Percentiles rank a stretch among this genome's conserved stretches.
Conservation (phyloP, 495 filamentous ascomycete genomes). For the Xylaria venustula region DNA sequence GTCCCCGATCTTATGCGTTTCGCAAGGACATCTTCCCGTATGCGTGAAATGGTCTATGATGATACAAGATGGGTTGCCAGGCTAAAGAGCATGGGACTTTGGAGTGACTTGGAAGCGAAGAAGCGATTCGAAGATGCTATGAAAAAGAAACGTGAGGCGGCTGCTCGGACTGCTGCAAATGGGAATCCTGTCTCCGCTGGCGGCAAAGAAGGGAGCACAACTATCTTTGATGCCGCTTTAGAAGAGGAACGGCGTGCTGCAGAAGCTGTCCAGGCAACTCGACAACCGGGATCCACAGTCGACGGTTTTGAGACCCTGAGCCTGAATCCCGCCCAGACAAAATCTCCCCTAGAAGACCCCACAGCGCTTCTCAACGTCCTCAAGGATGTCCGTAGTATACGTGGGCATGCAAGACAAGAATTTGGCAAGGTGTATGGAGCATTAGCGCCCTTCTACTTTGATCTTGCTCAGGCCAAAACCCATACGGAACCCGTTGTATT, state of each 20-base stretch:
- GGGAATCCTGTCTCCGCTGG: constrained; percentile 17
- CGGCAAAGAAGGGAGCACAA: constrained; percentile 39
- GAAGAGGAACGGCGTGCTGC: constrained; percentile 52
- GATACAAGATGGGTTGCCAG: constrained; percentile 91
- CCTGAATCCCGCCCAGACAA: constrained; percentile 32
- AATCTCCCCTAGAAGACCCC: constrained; percentile 49
- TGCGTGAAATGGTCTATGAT: constrained; percentile 99
- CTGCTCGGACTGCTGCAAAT: constrained; percentile 22
- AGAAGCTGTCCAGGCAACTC: constrained; percentile 15
- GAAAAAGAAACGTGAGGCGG: constrained; percentile 61
- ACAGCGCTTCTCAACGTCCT: constrained; percentile 64
- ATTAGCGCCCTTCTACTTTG: constrained; percentile 82
- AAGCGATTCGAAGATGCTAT: constrained; percentile 72
- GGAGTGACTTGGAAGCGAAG: constrained; percentile 87
- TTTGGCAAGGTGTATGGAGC: constrained; percentile 89
- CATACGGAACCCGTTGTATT: constrained; percentile 85
- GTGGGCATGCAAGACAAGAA: constrained; percentile 84
- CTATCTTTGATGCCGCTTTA: constrained; percentile 67
- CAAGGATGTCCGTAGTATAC: constrained; percentile 67
- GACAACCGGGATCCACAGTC: constrained; percentile 18
- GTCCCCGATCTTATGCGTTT: constrained; percentile 79
- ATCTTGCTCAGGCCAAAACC: constrained; percentile 67
- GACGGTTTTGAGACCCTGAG: constrained; percentile 45
- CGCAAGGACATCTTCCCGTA: constrained; percentile 82
- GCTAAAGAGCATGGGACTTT: constrained; percentile 81